Evolutionary conservation across 306 rosid genomes (phyloP), one percentile per base, ranked within the genome.

Genomic region (Carpinus viminea): DNA sequence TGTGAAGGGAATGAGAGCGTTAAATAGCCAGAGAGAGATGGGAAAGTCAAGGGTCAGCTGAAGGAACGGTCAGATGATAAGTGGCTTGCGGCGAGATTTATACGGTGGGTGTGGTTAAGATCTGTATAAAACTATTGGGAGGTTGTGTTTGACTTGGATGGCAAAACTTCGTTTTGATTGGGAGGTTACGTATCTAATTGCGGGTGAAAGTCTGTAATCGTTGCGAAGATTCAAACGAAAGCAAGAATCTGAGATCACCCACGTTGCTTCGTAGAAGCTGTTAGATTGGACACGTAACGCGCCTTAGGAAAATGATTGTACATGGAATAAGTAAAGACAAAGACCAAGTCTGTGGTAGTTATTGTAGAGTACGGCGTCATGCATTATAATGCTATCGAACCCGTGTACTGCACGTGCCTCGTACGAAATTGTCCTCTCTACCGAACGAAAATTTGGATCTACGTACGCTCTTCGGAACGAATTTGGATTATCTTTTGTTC

Each of bases 41-140:
- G 4, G 34, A 3, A 60, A 56, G 79, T 74, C 75, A 17, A 61
- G 20, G 52, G 78, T 75, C 78, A 26, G 52, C 28, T 1, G 13
- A 47, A 53, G 2, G 45, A 79, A 82, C 50, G 83, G 85, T 82
- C 86, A 76, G 84, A 82, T 79, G 43, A 13, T 61, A 0, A 13
- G 18, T 0, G 26, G 76, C 13, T 7, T 7, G 28, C 3, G n/a
- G 13, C 26, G 20, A 61, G 47, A 61, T 21, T 41, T 51, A 2
- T 18, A 51, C 31, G 78, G 77, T 12, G 41, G 8, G 8, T 47
- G 50, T 2, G 26, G 52, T 51, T 50, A 0, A 36, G 26, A 12
- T 18, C 28, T 5, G 69, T 8, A 5, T 17, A 72, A 0, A 1
- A 3, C 7, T 38, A 38, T 38, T 9, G 11, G 8, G 0, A 6